Conservation (phyloP, 768 basidiomycete genomes). For the Kwoniella sp. region DNA sequence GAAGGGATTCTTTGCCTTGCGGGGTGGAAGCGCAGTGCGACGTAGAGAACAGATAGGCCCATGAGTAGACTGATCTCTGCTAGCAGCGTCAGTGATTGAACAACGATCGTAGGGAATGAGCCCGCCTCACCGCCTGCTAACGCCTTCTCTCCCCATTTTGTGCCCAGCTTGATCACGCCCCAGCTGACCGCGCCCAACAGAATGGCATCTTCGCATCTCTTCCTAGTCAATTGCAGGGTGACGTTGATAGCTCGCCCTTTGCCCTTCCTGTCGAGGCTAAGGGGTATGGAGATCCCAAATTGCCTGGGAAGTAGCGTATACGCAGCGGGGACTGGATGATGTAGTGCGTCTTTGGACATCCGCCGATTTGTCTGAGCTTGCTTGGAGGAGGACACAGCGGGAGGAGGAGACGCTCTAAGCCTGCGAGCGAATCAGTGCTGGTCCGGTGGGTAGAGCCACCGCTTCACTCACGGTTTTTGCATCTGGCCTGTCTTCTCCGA, state of each 20-base stretch:
- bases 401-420: neutral
- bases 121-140: constrained; percentile 34
- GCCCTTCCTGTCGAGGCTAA: constrained; percentile 1
- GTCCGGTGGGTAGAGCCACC: no score
- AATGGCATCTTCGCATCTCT: constrained; percentile 34
- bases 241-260: constrained; percentile 6
- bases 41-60: constrained; percentile 34
- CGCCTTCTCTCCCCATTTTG: constrained; percentile 33
- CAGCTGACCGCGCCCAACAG: constrained; percentile 25
- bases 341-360: neutral
- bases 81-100: neutral
- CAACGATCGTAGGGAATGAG: neutral
- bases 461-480: neutral
- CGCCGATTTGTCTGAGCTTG: neutral
- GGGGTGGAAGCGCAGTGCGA: constrained; percentile 8
- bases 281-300: neutral
- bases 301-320: constrained; percentile 6
- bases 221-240: constrained; percentile 25
- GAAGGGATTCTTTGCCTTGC: constrained; percentile 4
- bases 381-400: neutral
- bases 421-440: neutral
- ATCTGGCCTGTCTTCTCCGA: neutral
- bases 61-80: constrained; percentile 34
- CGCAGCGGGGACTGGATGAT: constrained; percentile 6
- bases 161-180: constrained; percentile 28